phyloP scores from a whole-genome alignment of 208 protist species.

The Trichomonas gallinae region DNA sequence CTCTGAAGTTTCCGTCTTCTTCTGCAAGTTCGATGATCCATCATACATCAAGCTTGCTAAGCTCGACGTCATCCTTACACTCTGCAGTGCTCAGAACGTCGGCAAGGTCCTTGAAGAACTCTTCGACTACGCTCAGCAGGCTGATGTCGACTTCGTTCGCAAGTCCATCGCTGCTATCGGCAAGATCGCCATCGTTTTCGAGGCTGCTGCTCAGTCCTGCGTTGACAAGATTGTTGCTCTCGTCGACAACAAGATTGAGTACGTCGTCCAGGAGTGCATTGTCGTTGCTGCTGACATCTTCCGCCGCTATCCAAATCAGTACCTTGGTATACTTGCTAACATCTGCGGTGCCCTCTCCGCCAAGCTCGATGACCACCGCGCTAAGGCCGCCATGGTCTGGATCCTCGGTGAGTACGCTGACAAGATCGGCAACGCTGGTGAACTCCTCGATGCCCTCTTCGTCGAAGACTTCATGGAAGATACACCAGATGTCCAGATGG shows the following conservation, averaged over 20 bases:
- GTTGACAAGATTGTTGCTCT: constrained; percentile 71
- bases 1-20: constrained; percentile 56
- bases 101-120: constrained; percentile 68
- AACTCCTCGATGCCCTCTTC: constrained; percentile 62
- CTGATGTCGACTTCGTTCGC: constrained; percentile 88
- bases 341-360: constrained; percentile 70
- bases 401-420: constrained; percentile 70
- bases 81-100: constrained; percentile 66
- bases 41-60: constrained; percentile 95
- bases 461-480: constrained; percentile 9
- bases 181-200: constrained; percentile 84
- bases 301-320: constrained; percentile 68
- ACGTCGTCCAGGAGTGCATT: constrained; percentile 80
- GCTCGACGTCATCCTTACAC: constrained; percentile 75
- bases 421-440: constrained; percentile 73
- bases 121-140: constrained; percentile 75
- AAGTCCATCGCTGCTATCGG: constrained; percentile 83
- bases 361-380: neutral
- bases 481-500: neutral
- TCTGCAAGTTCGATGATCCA: constrained; percentile 90
- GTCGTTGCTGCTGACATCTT: constrained; percentile 89
- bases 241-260: constrained; percentile 66
- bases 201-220: constrained; percentile 63
- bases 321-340: constrained; percentile 33
- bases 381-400: constrained; percentile 22